Conservation (phyloP, 2,329 filamentous ascomycete genomes). For the Aspergillus terreus region DNA sequence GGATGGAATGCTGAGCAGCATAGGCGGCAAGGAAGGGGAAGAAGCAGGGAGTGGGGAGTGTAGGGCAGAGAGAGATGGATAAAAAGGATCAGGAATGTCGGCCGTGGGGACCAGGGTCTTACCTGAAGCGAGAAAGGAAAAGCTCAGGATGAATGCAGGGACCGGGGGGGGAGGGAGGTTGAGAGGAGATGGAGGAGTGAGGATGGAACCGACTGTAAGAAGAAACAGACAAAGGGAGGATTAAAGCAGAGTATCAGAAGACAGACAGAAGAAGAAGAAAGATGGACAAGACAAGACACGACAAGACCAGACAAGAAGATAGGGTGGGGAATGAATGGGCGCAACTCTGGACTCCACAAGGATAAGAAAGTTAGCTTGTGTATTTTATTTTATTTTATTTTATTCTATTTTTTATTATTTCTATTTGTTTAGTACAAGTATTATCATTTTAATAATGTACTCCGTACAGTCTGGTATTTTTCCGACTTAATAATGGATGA, state of each 20-base stretch:
- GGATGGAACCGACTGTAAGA: slow-evolving; percentile 1
- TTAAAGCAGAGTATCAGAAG: slow-evolving; percentile 2
- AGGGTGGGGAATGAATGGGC: slow-evolving; percentile 12
- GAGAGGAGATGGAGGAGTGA: slow-evolving; percentile 6
- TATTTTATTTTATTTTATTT: slow-evolving; percentile 12
- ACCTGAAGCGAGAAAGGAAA: not conserved
- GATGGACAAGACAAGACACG: not conserved
- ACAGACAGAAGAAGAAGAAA: not conserved
- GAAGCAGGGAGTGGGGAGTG: slow-evolving; percentile 11
- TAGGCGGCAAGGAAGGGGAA: slow-evolving; percentile 8
- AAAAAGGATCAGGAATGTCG: slow-evolving; percentile 16
- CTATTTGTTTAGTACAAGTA: slow-evolving; percentile 1
- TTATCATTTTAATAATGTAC: slow-evolving; percentile 4
- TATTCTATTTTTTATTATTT: slow-evolving; percentile 9
- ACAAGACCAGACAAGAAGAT: slow-evolving; percentile 12
- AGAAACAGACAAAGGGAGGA: slow-evolving; percentile 9
- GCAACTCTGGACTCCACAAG: slow-evolving; percentile 18
- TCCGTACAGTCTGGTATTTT: not conserved
- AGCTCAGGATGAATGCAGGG: not conserved
- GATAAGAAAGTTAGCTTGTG: slow-evolving; percentile 5
- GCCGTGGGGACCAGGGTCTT: slow-evolving; percentile 1
- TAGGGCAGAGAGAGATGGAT: slow-evolving; percentile 12
- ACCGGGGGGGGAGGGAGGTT: not conserved
- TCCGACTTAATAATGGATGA: not conserved
- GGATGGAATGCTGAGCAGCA: slow-evolving; percentile 10